phyloP scores from a whole-genome alignment of 768 basidiomycete genomes.

The Naganishia onofrii region DNA sequence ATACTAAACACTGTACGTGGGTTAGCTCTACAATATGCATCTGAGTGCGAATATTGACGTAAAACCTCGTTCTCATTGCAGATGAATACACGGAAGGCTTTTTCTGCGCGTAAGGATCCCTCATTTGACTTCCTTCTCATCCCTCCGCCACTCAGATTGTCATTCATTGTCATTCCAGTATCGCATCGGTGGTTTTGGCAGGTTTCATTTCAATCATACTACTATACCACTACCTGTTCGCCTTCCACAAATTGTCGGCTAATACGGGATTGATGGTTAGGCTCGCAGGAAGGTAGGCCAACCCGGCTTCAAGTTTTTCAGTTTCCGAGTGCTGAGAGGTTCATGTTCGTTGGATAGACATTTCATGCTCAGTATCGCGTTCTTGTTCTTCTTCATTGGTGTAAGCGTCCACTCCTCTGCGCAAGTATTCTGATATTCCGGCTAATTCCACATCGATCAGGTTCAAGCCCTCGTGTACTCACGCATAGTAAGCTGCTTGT shows the following conservation, averaged over 20 bases:
- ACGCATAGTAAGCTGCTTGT: constrained; percentile 35
- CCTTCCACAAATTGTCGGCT: constrained; percentile 9
- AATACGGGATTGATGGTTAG: constrained; percentile 1
- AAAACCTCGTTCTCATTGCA: neutral
- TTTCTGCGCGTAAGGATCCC: constrained; percentile 33
- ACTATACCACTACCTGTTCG: constrained; percentile 40
- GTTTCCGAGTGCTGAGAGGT: constrained; percentile 18
- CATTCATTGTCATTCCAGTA: neutral
- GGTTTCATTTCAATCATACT: constrained; percentile 29
- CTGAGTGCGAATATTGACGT: neutral
- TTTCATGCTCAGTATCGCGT: constrained; percentile 40
- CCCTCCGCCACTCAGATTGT: neutral
- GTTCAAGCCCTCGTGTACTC: constrained; percentile 49
- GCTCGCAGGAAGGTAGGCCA: constrained; percentile 15
- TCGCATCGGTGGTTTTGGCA: constrained; percentile 29
- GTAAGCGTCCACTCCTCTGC: neutral
- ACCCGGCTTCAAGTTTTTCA: constrained; percentile 19
- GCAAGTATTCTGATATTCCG: neutral
- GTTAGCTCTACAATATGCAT: neutral
- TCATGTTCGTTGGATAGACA: constrained; percentile 34
- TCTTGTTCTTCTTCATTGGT: constrained; percentile 32
- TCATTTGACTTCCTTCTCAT: neutral
- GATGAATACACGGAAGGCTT: constrained; percentile 35
- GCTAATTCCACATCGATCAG: neutral
- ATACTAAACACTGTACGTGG: constrained; percentile 35